Evolutionary conservation across 2,329 filamentous ascomycete genomes (phyloP).

Genomic region (Stagonosporopsis chrysanthemi): DNA sequence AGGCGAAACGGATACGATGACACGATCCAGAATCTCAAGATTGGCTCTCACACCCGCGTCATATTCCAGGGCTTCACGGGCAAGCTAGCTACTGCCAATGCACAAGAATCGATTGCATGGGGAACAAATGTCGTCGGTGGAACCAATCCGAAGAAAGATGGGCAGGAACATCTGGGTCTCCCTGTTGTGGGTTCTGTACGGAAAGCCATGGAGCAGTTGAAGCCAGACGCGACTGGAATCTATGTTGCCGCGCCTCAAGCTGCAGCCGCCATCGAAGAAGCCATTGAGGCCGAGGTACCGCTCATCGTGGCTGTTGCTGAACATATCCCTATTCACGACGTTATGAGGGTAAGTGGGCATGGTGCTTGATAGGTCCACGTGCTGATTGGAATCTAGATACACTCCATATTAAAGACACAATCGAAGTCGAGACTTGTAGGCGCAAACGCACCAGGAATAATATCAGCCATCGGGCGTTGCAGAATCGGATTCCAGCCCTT

Average conservation of each 20-base stretch:
- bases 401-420: conserved; percentile 75
- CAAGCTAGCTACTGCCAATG: conserved; percentile 75
- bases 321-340: conserved; percentile 79
- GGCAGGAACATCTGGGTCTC: conserved; percentile 70
- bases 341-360: conserved; percentile 66
- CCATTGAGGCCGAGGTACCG: conserved; percentile 79
- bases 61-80: conserved; percentile 77
- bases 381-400: conserved; percentile 58
- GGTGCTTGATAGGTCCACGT: not conserved
- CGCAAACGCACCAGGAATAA: conserved; percentile 83
- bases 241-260: conserved; percentile 81
- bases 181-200: conserved; percentile 74
- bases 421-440: conserved; percentile 76
- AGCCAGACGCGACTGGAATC: conserved; percentile 79
- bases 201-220: conserved; percentile 72
- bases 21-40: conserved; percentile 71
- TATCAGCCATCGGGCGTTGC: conserved; percentile 74
- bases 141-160: conserved; percentile 64
- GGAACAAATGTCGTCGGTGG: conserved; percentile 83
- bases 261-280: conserved; percentile 76
- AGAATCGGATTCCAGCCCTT: conserved; percentile 80
- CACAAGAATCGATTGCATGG: conserved; percentile 76
- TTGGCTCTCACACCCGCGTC: conserved; percentile 70
- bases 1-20: conserved; percentile 60
- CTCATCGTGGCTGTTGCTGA: conserved; percentile 81